Conservation (phyloP, 2,329 filamentous ascomycete species). For the Fusarium fujikuroi region DNA sequence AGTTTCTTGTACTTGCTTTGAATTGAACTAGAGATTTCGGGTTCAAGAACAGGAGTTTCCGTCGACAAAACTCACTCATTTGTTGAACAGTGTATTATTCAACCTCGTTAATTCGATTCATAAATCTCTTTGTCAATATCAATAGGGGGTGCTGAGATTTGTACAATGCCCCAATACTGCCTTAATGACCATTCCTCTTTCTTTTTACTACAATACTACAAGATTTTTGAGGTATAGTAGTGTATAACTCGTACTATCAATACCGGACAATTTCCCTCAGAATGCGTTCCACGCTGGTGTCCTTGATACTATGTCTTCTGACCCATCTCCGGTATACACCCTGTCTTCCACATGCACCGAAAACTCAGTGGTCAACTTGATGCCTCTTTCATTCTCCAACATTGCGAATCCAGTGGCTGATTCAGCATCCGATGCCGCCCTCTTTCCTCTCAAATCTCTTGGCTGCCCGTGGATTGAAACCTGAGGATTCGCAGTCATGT, state of each 20-base stretch:
- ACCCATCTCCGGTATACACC: constrained; percentile 10
- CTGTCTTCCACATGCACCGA: constrained; percentile 36
- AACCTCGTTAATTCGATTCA: no score
- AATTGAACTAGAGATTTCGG: neutral
- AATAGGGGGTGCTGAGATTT: neutral
- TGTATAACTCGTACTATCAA: neutral
- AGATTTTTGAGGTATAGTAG: neutral
- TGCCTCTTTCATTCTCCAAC: constrained; percentile 24
- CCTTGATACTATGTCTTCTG: constrained; percentile 25
- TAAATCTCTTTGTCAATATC: neutral
- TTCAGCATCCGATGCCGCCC: constrained; percentile 16
- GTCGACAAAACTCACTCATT: neutral
- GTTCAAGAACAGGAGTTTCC: neutral
- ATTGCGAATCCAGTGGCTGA: constrained; percentile 30
- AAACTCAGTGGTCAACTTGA: constrained; percentile 38
- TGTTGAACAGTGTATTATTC: neutral
- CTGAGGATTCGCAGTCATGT: constrained; percentile 23
- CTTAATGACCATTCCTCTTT: neutral
- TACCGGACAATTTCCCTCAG: neutral
- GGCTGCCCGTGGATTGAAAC: constrained; percentile 6
- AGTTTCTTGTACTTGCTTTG: neutral
- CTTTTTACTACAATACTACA: neutral
- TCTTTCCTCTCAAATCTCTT: neutral
- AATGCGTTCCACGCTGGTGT: constrained; percentile 35
- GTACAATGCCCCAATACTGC: neutral